Percentiles rank a stretch among this genome's conserved stretches.
Evolutionary conservation across 106 monocot species (phyloP).

Genomic region (Dendrobium huoshanense): DNA sequence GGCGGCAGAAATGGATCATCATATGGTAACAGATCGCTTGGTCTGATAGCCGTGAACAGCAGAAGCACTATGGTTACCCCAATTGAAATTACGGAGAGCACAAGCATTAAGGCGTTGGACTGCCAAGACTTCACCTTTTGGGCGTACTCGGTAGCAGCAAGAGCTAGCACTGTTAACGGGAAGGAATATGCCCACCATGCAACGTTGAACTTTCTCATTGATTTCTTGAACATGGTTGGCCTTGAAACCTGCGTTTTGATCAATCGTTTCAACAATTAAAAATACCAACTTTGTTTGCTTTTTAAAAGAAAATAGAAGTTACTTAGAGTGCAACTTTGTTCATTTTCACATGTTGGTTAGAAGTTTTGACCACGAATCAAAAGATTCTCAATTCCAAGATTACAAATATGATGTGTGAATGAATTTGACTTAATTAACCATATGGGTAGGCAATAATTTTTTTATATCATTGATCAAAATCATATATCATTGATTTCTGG

Average conservation of each 20-base stretch:
- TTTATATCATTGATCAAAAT: no score
- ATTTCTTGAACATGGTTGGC: slow-evolving; percentile 13
- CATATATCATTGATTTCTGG: no score
- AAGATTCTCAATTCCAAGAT: no score
- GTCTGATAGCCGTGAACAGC: slow-evolving; percentile 4
- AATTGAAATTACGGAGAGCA: slow-evolving; percentile 7
- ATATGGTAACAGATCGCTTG: not conserved
- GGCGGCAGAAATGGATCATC: slow-evolving; percentile 8
- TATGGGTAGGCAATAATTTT: no score
- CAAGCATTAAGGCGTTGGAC: slow-evolving; percentile 11
- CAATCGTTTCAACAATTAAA: no score
- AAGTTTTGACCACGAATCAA: no score
- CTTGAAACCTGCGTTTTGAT: slow-evolving; percentile 4
- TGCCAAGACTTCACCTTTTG: slow-evolving; percentile 2
- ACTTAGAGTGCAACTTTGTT: no score
- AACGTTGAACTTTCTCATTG: slow-evolving; percentile 10
- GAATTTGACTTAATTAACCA: no score
- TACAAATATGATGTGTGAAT: no score
- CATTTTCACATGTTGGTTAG: no score
- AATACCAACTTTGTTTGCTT: no score
- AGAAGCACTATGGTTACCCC: slow-evolving; percentile 11
- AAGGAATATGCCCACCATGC: slow-evolving; percentile 23
- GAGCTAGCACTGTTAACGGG: slow-evolving; percentile 12
- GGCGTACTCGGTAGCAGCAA: slow-evolving; percentile 6
- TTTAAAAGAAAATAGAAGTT: no score